Evolutionary conservation across 257 asterid species (phyloP).

Genomic region (Przewalskia tangutica): DNA sequence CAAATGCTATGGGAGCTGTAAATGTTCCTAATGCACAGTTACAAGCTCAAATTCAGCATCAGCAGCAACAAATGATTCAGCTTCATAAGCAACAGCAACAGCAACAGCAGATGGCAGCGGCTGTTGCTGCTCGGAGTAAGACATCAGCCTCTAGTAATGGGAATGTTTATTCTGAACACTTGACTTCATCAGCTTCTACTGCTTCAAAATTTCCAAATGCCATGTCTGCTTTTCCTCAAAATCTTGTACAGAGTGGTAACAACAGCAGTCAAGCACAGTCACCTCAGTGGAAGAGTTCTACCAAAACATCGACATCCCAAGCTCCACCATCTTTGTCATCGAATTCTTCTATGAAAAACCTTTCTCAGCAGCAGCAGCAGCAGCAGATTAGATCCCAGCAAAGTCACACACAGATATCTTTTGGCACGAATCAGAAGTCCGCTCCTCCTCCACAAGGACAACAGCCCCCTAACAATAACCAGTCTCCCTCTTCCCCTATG

Average conservation of each 20-base stretch:
- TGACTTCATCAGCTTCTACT: slow-evolving; percentile 37
- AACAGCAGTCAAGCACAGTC: slow-evolving; percentile 47
- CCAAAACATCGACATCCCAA: slow-evolving; percentile 39
- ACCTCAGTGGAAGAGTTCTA: slow-evolving; percentile 71
- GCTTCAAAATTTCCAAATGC: slow-evolving; percentile 44
- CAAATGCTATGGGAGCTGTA: slow-evolving; percentile 23
- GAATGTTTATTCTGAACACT: slow-evolving; percentile 48
- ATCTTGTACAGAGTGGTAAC: slow-evolving; percentile 48
- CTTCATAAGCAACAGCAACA: slow-evolving; percentile 38
- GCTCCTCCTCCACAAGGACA: slow-evolving; percentile 33
- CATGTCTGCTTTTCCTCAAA: slow-evolving; percentile 51
- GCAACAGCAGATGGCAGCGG: slow-evolving; percentile 29
- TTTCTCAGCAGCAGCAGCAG: slow-evolving; percentile 48
- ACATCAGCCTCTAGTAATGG: slow-evolving; percentile 37
- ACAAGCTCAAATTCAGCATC: slow-evolving; percentile 41
- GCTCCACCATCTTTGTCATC: slow-evolving; percentile 53
- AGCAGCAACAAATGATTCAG: slow-evolving; percentile 35
- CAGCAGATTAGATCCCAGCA: slow-evolving; percentile 57
- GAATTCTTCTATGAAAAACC: slow-evolving; percentile 35
- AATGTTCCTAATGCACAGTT: slow-evolving; percentile 39
- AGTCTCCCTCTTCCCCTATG: slow-evolving; percentile 59
- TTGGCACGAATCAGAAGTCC: slow-evolving; percentile 69
- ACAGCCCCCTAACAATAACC: slow-evolving; percentile 31
- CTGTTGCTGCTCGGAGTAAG: slow-evolving; percentile 36
- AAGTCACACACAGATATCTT: slow-evolving; percentile 74